Base-by-base conservation (phyloP, 2,329 filamentous ascomycete species). In the Fusarium buxicola region DNA sequence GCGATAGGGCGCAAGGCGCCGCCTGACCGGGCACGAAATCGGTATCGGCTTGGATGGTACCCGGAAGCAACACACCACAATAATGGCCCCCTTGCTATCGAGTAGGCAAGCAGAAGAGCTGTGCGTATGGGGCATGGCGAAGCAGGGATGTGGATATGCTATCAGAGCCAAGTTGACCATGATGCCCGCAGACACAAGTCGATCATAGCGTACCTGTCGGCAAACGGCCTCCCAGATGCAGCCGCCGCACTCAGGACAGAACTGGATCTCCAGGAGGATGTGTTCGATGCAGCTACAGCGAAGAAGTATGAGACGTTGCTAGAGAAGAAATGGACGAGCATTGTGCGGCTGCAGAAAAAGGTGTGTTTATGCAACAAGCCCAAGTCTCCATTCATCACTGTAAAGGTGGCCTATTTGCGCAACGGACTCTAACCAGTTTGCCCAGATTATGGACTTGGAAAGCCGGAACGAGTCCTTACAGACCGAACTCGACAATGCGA, bases 311-410 rank as follows among this genome's bases (percentile, higher is more conserved):
- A 97, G 77, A 91, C 91, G 3, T 79, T 98, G 28, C 79, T 98
- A 67, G 94, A 97, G 83, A 97, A 96, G 85, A 98, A 97, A 82
- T 98, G 94, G 94, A 97, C 94, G 16, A 95, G 92, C 71, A 90
- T 97, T 24, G 93, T 97, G 71, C 86, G 94, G 61, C 78, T 98
- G 76, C 94, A 97, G 79, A 97, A 96, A 78, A 97, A 96, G 90
- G 92, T 90, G 77, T 47, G 76, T 46, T 43, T 15, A 16, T 43
- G 47, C 55, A 60, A 54, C 11, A 9, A 18, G 27, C 21, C n/a
- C n/a, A n/a, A n/a, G n/a, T n/a, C n/a, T n/a, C n/a, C 34, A 27
- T 30, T 9, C 28, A 31, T 38, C n/a, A n/a, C n/a, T n/a, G n/a
- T n/a, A n/a, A n/a, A n/a, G 18, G 25, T 34, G 52, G 60, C 21